A percentile compares a stretch with the other conserved stretches of the same genome.
These are phyloP conservation scores for Claviceps sp. DNA, from an alignment of 2,329 filamentous ascomycete genomes.

Conservation along the genomic window DNA sequence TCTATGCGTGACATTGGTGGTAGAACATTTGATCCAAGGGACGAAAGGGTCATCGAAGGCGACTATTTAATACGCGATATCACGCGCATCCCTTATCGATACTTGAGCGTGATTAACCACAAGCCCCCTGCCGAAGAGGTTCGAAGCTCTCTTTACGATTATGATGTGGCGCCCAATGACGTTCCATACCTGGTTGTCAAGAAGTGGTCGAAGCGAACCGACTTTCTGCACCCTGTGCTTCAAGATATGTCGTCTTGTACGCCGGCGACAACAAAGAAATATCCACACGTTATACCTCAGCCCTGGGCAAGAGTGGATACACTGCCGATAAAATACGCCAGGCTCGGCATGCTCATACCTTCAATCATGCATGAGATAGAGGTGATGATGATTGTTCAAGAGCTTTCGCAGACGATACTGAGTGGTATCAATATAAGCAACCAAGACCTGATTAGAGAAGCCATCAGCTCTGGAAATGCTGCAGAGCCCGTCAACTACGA, in stretches of 20 bases:
- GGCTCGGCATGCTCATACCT: constrained; percentile 53
- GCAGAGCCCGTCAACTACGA: constrained; percentile 58
- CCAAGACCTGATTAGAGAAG: constrained; percentile 45
- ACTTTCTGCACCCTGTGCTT: constrained; percentile 39
- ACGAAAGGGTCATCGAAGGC: constrained; percentile 10
- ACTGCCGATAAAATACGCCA: constrained; percentile 28
- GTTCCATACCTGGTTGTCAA: constrained; percentile 34
- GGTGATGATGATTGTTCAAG: constrained; percentile 45
- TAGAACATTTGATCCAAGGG: constrained; percentile 12
- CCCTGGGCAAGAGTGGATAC: constrained; percentile 35
- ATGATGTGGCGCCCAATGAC: constrained; percentile 27
- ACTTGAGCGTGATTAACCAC: constrained; percentile 23
- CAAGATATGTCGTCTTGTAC: constrained; percentile 3
- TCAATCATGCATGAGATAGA: constrained; percentile 60
- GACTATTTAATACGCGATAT: constrained; percentile 28
- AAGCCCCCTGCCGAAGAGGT: constrained; percentile 32
- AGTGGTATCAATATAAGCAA: constrained; percentile 35
- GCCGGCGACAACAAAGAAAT: constrained; percentile 25
- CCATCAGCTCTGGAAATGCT: constrained; percentile 55
- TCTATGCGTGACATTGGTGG: constrained; percentile 19
- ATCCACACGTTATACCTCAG: constrained; percentile 30
- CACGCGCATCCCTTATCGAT: constrained; percentile 25
- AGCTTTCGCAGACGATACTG: constrained; percentile 32
- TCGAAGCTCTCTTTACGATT: constrained; percentile 21
- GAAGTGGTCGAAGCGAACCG: constrained; percentile 39